These are phyloP conservation scores for Yamadazyma oceani DNA, from an alignment of 1,139 yeast genomes.

Conservation along the genomic window DNA sequence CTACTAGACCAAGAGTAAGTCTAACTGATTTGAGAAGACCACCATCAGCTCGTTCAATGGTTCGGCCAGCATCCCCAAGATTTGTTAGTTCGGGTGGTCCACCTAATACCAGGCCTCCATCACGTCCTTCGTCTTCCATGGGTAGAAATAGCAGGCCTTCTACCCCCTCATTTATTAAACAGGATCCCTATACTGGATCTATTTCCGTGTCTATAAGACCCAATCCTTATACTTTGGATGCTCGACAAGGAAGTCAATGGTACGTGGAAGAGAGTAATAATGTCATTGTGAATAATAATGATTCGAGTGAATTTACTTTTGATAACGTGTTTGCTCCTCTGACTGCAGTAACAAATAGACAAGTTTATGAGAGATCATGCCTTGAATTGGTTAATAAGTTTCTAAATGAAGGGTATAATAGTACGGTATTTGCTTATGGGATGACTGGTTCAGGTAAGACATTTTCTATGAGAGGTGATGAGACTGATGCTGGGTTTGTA, in stretches of 20 bases:
- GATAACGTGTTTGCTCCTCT: conserved; percentile 73
- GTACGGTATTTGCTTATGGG: conserved; percentile 94
- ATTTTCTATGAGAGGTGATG: conserved; percentile 80
- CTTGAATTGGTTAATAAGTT: conserved; percentile 63
- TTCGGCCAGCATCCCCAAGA: conserved; percentile 24
- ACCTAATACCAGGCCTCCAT: conserved; percentile 2
- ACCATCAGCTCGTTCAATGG: conserved; percentile 23
- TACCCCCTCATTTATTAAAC: conserved; percentile 33
- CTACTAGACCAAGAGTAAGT: conserved; percentile 18
- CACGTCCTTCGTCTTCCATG: conserved; percentile 40
- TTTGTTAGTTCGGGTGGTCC: conserved; percentile 1
- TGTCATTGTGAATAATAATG: conserved; percentile 49
- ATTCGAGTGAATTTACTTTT: conserved; percentile 59
- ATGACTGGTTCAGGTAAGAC: conserved; percentile 90
- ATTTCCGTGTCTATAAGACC: conserved; percentile 57
- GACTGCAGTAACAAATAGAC: conserved; percentile 44
- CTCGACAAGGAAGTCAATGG: conserved; percentile 38
- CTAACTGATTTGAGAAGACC: conserved; percentile 26
- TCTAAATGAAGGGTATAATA: conserved; percentile 73
- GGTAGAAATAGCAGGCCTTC: conserved; percentile 34
- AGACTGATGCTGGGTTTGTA: conserved; percentile 72
- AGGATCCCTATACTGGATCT: conserved; percentile 49
- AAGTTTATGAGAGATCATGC: conserved; percentile 64
- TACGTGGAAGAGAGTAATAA: conserved; percentile 36
- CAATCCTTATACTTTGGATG: conserved; percentile 41